These are phyloP conservation scores for Astragalus membranaceus DNA, from an alignment of 306 rosid genomes.

Conservation along the genomic window DNA sequence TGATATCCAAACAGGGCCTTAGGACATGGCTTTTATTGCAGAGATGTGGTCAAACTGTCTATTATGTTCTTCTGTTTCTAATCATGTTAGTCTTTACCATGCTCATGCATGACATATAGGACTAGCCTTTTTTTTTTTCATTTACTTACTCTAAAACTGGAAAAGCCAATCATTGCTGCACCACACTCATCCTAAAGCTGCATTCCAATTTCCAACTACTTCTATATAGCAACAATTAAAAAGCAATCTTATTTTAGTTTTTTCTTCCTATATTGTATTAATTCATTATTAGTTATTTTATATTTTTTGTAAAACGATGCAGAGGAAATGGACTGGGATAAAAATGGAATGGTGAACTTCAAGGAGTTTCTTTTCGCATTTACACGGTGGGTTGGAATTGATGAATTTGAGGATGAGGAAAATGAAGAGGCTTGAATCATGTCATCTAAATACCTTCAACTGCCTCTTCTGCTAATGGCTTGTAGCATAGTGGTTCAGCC, in stretches of 20 bases:
- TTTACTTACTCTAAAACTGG: neutral
- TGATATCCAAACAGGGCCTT: too few relatives aligned
- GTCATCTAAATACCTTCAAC: neutral
- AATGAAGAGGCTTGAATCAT: conserved; percentile 21
- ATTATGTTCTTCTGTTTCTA: neutral
- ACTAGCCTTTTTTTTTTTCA: neutral
- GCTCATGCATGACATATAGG: neutral
- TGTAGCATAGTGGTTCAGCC: conserved; percentile 11
- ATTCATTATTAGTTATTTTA: neutral
- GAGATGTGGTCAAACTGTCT: neutral
- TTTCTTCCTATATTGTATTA: neutral
- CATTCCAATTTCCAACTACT: neutral
- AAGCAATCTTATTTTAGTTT: neutral
- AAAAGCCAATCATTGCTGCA: neutral
- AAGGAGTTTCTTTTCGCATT: conserved; percentile 94
- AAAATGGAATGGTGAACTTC: conserved; percentile 95
- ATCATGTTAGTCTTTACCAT: neutral
- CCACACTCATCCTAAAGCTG: neutral
- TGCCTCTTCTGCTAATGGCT: neutral
- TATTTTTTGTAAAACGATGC: conserved; percentile 27
- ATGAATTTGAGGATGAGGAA: conserved; percentile 76
- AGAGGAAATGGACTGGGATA: conserved; percentile 99
- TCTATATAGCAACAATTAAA: neutral
- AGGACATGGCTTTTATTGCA: neutral
- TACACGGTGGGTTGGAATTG: conserved; percentile 94